Evolutionary conservation across 768 basidiomycete species (phyloP), one percentile per base, ranked within the genome.

Genomic region (Calvatia gigantea): DNA sequence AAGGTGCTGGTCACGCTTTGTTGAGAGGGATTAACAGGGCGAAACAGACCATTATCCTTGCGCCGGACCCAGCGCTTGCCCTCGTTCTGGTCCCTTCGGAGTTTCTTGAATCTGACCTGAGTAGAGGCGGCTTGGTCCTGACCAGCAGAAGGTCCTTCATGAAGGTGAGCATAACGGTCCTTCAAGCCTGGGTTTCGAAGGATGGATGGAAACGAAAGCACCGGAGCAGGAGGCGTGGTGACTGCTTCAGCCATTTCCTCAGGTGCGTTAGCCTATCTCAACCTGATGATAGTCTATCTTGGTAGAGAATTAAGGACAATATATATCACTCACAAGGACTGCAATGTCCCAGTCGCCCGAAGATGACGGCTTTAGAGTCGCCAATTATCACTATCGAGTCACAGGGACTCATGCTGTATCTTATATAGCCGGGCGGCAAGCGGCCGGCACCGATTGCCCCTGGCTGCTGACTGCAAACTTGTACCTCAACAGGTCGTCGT

Each of bases 51-150:
- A 51, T 92, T 92, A 61, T 91, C 89, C 62, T 83, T 88, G 17
- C 91, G 79, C 60, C 88, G 72, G 4, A 83, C 69, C 85, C 85
- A 89, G 31, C 88, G 85, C 68, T 88, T 91, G 32, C 91, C 91
- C 59, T 89, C 86, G 48, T 82, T 85, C 47, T 85, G 83, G 54
- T 80, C 79, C 50, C 84, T 72, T 35, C 70, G 75, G 31, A 61
- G 62, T 62, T 78, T 82, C 69, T 73, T 82, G 23, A 57, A 33
- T 0, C 5, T 33, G 11, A 27, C 17, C 12, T 48, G 54, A 21
- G 29, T 14, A 9, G 47, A 33, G 11, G 7, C 14, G 41, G 21
- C 45, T 54, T 37, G 54, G 49, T 2, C 46, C 17, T 37, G 58
- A 47, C 31, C 58, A 58, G 37, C 62, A 58, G 42, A 57, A 64